Evolutionary conservation across 225 moss, liverwort and hornwort species (phyloP), one percentile per base, ranked within the genome.

Genomic region (Straminergon stramineum): DNA sequence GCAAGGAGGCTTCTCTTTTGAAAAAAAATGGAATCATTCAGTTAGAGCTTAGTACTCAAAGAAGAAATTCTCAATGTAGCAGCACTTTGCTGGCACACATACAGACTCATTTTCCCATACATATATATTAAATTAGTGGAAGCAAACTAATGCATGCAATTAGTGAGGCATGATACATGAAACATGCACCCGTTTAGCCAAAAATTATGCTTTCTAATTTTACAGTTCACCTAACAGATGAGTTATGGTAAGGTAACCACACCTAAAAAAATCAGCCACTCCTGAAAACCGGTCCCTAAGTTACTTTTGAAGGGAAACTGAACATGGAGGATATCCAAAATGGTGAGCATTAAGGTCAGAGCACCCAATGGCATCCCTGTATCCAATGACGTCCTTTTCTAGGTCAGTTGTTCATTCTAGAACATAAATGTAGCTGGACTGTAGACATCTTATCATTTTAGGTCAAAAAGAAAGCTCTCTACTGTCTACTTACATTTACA

Each of bases 261-360:
- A 27, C 16, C 6, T 43, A 16, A 41, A 48, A 41, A 48, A 73
- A 73, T 43, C 27, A 71, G 26, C 3, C 5, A 24, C 15, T 43
- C 16, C 1, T 71, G 2, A 41, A 71, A 41, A 71, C 1, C 9
- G 4, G 41, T 15, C 41, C 41, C 14, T 24, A 48, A 48, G 48
- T 48, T 48, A 70, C 0, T 8, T 41, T 69, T 22, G n/a, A 69
- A 69, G 69, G 68, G n/a, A 69, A 69, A 7, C 0, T 69, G 7
- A 2, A 13, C 1, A 13, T 0, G 2, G 13, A n/a, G 7, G 13
- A n/a, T 13, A 69, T 0, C 5, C 13, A 7, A n/a, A 69, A 69
- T 22, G 23, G 12, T n/a, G 4, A n/a, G n/a, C 7, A n/a, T 13
- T 12, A n/a, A n/a, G n/a, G n/a, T n/a, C n/a, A n/a, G n/a, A n/a